These are phyloP conservation scores for Alternaria metachromatica DNA, from an alignment of 2,329 filamentous ascomycete genomes.

Conservation along the genomic window DNA sequence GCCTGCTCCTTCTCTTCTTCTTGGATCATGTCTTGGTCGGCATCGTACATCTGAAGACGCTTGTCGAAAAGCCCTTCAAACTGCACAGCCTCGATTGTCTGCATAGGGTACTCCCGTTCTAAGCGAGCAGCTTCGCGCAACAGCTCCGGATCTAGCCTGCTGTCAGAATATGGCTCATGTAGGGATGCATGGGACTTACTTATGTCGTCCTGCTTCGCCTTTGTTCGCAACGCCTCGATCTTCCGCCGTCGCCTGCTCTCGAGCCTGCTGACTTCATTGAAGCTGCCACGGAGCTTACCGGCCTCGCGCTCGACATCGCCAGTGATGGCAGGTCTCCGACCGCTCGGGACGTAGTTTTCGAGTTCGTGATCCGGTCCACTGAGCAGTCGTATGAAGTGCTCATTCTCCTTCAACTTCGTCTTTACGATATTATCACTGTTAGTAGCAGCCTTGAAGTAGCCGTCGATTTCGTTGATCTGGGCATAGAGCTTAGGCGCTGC, in stretches of 20 bases:
- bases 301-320: constrained; percentile 81
- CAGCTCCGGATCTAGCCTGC: constrained; percentile 69
- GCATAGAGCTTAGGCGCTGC: constrained; percentile 77
- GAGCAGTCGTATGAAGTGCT: constrained; percentile 76
- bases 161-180: constrained; percentile 30
- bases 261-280: constrained; percentile 84
- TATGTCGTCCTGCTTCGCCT: constrained; percentile 86
- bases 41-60: constrained; percentile 80
- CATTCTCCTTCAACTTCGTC: constrained; percentile 78
- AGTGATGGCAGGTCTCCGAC: constrained; percentile 77
- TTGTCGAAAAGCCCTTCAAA: constrained; percentile 92
- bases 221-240: constrained; percentile 78
- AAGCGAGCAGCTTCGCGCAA: constrained; percentile 82
- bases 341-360: constrained; percentile 88
- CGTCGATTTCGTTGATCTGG: constrained; percentile 79
- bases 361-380: constrained; percentile 80
- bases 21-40: constrained; percentile 73
- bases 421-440: constrained; percentile 74
- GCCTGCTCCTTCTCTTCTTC: constrained; percentile 80
- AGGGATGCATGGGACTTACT: constrained; percentile 54
- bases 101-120: constrained; percentile 85
- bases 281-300: constrained; percentile 74
- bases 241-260: constrained; percentile 82
- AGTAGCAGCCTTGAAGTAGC: constrained; percentile 78
- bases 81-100: constrained; percentile 82